Evolutionary conservation across 2,329 filamentous ascomycete genomes (phyloP).

Genomic region (Diaporthe capsici): DNA sequence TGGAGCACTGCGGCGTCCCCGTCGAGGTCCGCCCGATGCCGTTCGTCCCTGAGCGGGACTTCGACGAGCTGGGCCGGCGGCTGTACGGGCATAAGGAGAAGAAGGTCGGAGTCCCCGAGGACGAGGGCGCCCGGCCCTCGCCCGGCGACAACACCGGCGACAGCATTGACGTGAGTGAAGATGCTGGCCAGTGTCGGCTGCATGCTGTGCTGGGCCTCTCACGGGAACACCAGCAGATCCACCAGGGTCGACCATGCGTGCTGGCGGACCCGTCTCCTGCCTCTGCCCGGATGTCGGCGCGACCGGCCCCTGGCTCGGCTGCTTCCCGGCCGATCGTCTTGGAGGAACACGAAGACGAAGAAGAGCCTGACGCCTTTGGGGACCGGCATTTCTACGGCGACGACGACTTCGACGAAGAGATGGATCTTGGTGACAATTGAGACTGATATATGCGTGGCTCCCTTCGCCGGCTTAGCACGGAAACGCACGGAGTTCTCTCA

Average conservation of each 20-base stretch:
- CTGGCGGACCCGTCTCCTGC: neutral
- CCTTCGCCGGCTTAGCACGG: neutral
- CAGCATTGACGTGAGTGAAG: neutral
- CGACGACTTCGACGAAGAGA: constrained; percentile 19
- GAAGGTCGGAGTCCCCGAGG: neutral
- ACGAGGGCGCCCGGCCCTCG: neutral
- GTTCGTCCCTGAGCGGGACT: constrained; percentile 22
- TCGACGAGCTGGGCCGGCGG: constrained; percentile 22
- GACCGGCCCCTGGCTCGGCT: neutral
- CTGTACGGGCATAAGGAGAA: neutral
- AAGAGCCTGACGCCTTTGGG: constrained; percentile 18
- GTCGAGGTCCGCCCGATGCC: constrained; percentile 27
- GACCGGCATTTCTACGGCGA: constrained; percentile 16
- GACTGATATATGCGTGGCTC: neutral
- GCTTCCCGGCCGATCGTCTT: constrained; percentile 16
- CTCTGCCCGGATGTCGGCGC: neutral
- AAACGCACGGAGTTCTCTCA: neutral
- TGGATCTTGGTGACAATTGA: neutral
- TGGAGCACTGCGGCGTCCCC: constrained; percentile 23
- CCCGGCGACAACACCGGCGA: neutral
- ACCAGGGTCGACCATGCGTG: constrained; percentile 15
- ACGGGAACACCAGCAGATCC: constrained; percentile 12
- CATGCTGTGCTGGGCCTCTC: neutral
- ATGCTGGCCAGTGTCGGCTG: neutral
- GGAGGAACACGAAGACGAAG: neutral